These are phyloP conservation scores for Tetragonia tetragonoides DNA, from an alignment of 148 eudicot genomes.

Conservation along the genomic window DNA sequence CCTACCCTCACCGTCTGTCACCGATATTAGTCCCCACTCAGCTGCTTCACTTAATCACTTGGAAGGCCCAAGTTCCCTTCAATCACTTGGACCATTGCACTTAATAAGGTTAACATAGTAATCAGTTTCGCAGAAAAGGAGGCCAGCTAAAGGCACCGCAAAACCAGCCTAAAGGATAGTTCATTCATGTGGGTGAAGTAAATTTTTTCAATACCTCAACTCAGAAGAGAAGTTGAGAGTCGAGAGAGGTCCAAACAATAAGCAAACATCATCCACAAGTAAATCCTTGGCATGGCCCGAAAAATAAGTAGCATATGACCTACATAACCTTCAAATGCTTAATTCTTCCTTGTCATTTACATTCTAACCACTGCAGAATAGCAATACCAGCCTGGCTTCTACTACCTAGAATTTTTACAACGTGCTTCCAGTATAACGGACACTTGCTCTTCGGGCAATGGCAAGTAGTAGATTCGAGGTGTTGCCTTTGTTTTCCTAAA, in stretches of 20 bases:
- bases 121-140: neutral
- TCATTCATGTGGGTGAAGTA: slow-evolving; percentile 5
- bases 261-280: slow-evolving; percentile 17
- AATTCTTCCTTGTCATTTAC: slow-evolving; percentile 22
- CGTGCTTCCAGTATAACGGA: slow-evolving; percentile 46
- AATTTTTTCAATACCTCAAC: neutral
- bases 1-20: no score
- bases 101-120: neutral
- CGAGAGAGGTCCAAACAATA: slow-evolving; percentile 4
- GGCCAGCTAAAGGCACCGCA: neutral
- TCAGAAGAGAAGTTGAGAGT: neutral
- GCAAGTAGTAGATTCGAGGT: slow-evolving; percentile 88
- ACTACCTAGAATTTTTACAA: slow-evolving; percentile 48
- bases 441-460: slow-evolving; percentile 82
- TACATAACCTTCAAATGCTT: slow-evolving; percentile 15
- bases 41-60: no score
- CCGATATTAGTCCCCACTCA: no score
- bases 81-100: no score
- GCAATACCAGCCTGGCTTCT: slow-evolving; percentile 22
- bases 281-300: slow-evolving; percentile 12
- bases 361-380: slow-evolving; percentile 21
- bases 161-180: slow-evolving; percentile 1
- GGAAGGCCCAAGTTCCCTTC: no score
- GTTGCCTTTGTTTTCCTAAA: slow-evolving; percentile 85
- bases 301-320: slow-evolving; percentile 4